Evolutionary conservation across 2,329 filamentous ascomycete genomes (phyloP), one percentile per base, ranked within the genome.

Genomic region (Dothistroma pini): DNA sequence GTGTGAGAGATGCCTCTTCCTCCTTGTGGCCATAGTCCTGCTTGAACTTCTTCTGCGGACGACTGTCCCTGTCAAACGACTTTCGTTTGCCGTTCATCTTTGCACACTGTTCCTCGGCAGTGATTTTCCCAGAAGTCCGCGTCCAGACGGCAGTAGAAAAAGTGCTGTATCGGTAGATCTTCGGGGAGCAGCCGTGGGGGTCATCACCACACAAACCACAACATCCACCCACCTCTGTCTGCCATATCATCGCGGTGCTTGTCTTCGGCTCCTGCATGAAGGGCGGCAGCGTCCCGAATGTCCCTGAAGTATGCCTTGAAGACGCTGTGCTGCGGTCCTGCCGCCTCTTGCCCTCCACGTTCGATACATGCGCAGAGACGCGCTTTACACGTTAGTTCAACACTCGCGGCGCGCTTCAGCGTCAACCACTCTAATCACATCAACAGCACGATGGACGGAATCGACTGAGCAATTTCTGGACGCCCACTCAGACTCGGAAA

Each of bases 381-480:
- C 53, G 50, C 38, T 11, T 21, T 63, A 31, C 60, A 66, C 56
- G 64, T 66, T 44, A 54, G 64, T 49, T 22, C 22, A 12, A 21
- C 22, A 44, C 29, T 56, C 32, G 35, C 41, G 53, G 50, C 19
- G 12, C 14, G n/a, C 25, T 31, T 41, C 49, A 38, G 32, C 41
- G n/a, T 35, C 51, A 55, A 14, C 22, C 6, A 21, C 25, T 38
- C 25, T 56, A 47, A 55, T n/a, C 10, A 34, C 21, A 4, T 63
- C 53, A 60, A n/a, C 60, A 87, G 83, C 75, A 74, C 66, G 84
- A 88, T 75, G 77, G 80, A 51, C 78, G 85, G 65, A 81, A 78
- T 69, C 81, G 88, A 64, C 75, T 93, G 10, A 93, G 91, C 3
- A 86, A 81, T 51, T 84, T 92, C 75, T 97, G 93, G 91, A 81